Evolutionary conservation across 192 early-diverging fungal genomes (phyloP), one percentile per base, ranked within the genome.

Genomic region (Umbelopsis isabellina): DNA sequence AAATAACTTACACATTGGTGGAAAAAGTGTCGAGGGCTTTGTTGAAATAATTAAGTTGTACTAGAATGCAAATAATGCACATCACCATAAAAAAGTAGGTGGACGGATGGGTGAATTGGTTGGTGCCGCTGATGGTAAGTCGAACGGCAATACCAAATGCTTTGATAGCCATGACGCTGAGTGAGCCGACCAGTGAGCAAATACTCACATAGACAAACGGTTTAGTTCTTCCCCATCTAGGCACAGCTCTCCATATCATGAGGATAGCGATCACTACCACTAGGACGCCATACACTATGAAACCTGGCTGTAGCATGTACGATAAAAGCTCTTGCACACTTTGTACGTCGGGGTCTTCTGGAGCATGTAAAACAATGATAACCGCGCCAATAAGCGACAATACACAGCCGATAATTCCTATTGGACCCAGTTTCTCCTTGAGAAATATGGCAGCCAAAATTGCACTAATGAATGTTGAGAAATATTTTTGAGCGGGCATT

Each of bases 41-140:
- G 87, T 97, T 97, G 70, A 97, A 95, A 79, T 96, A 97, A 80
- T 97, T 97, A 85, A 96, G 92, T 84, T 97, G 96, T 15, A 90
- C 89, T 16, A 96, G 80, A 51, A 94, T 93, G 74, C 93, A 94
- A 20, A 70, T 47, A 30, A 70, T 47, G 45, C 69, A 70, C 69
- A 70, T 64, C 7, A 64, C 66, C 49, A 37, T 49, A 46, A 70
- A 55, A 27, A 53, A 44, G 48, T 45, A 72, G 49, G 41, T 51
- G 41, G 46, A 35, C 18, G 69, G 69, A 6, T 70, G 69, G n/a
- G 52, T 64, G 44, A 70, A 70, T 25, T 70, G 69, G 45, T 70
- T 70, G 25, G 44, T 21, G 1, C 69, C 69, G 16, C 45, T 46
- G 10, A 64, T 47, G 1, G 69, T 70, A 25, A 70, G 53, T 30